phyloP scores from a whole-genome alignment of 345 rosid genomes.

The Eucalyptus coolabah region DNA sequence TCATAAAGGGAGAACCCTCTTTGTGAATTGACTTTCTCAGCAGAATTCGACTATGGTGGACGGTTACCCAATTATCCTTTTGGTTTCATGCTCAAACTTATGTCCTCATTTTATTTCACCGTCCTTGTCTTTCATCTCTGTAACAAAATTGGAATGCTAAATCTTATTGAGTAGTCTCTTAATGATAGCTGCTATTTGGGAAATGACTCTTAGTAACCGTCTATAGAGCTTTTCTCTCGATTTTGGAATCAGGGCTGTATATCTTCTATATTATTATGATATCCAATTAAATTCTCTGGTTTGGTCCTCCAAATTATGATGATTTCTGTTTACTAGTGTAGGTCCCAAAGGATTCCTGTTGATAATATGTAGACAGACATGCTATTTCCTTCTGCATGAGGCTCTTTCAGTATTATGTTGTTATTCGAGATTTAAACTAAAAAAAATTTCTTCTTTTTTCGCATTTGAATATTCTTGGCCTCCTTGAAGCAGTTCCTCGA shows the following conservation, averaged over 20 bases:
- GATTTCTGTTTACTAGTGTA: neutral
- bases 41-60: neutral
- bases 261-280: neutral
- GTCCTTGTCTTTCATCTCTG: neutral
- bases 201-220: neutral
- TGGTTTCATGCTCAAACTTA: neutral
- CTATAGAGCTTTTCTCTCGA: neutral
- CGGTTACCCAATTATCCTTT: neutral
- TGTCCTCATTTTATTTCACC: neutral
- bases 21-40: neutral
- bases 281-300: neutral
- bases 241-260: neutral
- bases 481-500: neutral
- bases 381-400: neutral
- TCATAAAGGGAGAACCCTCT: neutral
- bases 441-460: neutral
- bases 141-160: neutral
- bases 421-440: neutral
- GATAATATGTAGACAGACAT: neutral
- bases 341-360: neutral
- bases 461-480: neutral
- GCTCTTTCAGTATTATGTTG: neutral
- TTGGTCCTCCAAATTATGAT: neutral
- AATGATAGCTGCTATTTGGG: neutral
- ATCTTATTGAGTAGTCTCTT: neutral